Percentiles rank a stretch among this genome's conserved stretches.
Conservation (phyloP, 768 basidiomycete genomes). For the Flagelloscypha sp. region DNA sequence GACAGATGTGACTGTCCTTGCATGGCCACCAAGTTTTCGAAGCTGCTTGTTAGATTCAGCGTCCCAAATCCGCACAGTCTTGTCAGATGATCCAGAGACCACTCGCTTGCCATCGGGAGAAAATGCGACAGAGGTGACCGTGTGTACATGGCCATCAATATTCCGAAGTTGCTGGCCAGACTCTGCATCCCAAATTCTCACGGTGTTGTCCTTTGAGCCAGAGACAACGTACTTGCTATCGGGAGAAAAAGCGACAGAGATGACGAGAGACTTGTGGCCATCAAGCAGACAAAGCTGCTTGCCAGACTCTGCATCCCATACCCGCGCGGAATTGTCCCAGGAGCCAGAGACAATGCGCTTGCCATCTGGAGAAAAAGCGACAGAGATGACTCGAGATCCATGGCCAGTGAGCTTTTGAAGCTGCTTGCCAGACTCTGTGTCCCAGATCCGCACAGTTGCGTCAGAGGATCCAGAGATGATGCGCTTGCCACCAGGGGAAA, state of each 20-base stretch:
- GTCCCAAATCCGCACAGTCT: conserved; percentile 9
- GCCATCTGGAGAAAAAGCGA: conserved; percentile 16
- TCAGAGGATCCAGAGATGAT: too few relatives aligned
- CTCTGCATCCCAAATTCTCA: conserved; percentile 8
- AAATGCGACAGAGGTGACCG: conserved; percentile 3
- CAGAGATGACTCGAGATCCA: conserved; percentile 3
- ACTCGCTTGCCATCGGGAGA: conserved; percentile 9
- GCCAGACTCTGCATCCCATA: conserved; percentile 15
- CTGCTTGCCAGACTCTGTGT: conserved; percentile 4
- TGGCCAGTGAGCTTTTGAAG: background rate
- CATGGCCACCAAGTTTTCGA: background rate
- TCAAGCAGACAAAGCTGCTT: conserved; percentile 1
- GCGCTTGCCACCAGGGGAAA: conserved; percentile 15
- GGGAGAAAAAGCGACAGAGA: conserved; percentile 6
- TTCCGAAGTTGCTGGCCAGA: conserved; percentile 16
- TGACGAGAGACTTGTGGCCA: conserved; percentile 4
- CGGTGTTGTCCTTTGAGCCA: conserved; percentile 24
- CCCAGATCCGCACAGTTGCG: too few relatives aligned
- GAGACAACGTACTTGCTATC: conserved; percentile 30
- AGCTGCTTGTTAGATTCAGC: conserved; percentile 2
- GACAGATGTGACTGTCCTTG: conserved; percentile 1
- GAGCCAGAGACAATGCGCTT: conserved; percentile 13
- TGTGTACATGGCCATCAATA: conserved; percentile 16
- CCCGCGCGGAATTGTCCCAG: conserved; percentile 7
- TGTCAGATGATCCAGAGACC: conserved; percentile 7